phyloP scores from a whole-genome alignment of 768 basidiomycete species.

The Termitomyces titanicus region DNA sequence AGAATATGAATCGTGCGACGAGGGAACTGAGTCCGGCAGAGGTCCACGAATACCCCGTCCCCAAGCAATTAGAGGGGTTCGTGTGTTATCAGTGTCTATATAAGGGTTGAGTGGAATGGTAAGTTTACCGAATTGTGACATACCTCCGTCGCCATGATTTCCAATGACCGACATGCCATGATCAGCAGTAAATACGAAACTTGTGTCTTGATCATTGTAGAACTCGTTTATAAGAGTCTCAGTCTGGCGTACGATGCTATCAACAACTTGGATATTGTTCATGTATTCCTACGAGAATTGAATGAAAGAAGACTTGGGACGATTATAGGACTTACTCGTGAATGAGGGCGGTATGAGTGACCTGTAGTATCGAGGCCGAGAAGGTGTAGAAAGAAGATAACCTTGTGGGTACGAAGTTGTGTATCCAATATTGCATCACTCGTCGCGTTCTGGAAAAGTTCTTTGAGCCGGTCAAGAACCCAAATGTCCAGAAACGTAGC shows the following conservation, averaged over 20 bases:
- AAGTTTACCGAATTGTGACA: conserved; percentile 15
- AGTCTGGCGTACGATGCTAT: conserved; percentile 64
- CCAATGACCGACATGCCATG: conserved; percentile 89
- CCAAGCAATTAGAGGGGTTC: conserved; percentile 83
- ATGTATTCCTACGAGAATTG: conserved; percentile 65
- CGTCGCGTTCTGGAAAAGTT: conserved; percentile 63
- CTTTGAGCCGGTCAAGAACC: conserved; percentile 69
- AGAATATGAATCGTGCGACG: conserved; percentile 74
- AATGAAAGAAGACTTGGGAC: background rate
- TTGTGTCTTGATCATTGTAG: conserved; percentile 66
- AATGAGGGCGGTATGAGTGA: conserved; percentile 82
- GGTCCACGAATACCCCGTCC: conserved; percentile 74
- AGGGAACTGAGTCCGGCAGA: conserved; percentile 46
- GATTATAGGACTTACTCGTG: conserved; percentile 40
- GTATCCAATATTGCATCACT: conserved; percentile 42
- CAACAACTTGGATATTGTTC: conserved; percentile 78
- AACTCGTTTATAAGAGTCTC: conserved; percentile 61
- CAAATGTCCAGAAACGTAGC: conserved; percentile 55
- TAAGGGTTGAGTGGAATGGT: conserved; percentile 3
- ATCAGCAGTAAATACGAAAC: conserved; percentile 81
- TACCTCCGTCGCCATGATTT: conserved; percentile 87
- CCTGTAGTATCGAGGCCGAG: conserved; percentile 85
- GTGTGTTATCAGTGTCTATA: conserved; percentile 81
- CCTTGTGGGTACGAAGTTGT: conserved; percentile 53
- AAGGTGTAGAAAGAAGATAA: conserved; percentile 81